phyloP scores from a whole-genome alignment of 345 rosid species.

The Sonneratia alba region DNA sequence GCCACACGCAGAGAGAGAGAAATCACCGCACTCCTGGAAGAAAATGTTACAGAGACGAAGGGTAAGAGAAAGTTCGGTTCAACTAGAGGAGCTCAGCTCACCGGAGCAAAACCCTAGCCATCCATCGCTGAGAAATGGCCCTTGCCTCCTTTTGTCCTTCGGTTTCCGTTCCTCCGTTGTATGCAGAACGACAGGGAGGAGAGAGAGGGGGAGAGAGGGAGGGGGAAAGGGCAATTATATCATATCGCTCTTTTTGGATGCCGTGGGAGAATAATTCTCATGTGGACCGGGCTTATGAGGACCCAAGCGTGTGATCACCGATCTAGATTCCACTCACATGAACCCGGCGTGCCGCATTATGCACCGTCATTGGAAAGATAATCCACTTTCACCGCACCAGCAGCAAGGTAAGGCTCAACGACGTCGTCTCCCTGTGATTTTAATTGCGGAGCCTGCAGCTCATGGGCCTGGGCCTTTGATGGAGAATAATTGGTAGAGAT shows the following conservation, averaged over 20 bases:
- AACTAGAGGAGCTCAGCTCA: not conserved
- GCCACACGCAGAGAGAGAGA: not conserved
- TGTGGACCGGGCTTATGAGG: not conserved
- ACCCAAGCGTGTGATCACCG: not conserved
- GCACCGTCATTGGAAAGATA: no score
- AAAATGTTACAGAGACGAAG: not conserved
- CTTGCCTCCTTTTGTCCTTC: not conserved
- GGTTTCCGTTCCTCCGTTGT: not conserved
- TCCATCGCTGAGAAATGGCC: not conserved
- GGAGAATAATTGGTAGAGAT: no score
- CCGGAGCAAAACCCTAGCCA: conserved; percentile 3
- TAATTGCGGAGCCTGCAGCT: no score
- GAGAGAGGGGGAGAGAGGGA: not conserved
- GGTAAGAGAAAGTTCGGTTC: not conserved
- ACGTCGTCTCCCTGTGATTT: no score
- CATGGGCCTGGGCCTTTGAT: no score
- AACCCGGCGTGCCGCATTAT: not conserved
- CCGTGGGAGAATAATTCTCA: not conserved
- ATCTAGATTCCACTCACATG: not conserved
- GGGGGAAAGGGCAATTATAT: no score
- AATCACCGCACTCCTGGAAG: not conserved
- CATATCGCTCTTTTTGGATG: not conserved
- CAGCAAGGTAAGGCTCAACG: no score
- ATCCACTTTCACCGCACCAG: no score
- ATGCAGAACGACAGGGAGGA: not conserved